phyloP scores from a whole-genome alignment of 2,329 filamentous ascomycete genomes.

The Colletotrichum magnum region DNA sequence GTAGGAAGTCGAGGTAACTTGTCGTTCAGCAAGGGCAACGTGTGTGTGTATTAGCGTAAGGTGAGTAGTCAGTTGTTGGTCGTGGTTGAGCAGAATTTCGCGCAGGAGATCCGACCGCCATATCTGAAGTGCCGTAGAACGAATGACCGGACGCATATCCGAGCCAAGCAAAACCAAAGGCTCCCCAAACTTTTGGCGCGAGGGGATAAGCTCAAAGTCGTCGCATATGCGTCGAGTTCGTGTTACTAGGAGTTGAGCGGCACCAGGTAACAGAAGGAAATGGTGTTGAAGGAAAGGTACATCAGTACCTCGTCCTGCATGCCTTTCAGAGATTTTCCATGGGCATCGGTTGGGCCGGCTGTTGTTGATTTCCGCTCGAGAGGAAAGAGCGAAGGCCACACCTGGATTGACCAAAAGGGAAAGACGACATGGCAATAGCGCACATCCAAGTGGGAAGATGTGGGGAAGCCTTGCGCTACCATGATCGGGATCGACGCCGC shows the following conservation, averaged over 20 bases:
- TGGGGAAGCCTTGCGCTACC: slow-evolving; percentile 24
- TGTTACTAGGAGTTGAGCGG: no score
- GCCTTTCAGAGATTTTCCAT: slow-evolving; percentile 15
- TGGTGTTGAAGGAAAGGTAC: no score
- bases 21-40: background rate
- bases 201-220: slow-evolving; percentile 9
- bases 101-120: slow-evolving; percentile 28
- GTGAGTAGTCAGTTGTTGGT: background rate
- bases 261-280: no score
- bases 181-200: background rate
- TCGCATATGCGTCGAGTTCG: slow-evolving; percentile 19
- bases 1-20: no score
- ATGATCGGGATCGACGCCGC: slow-evolving; percentile 33
- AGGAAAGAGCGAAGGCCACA: no score
- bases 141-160: slow-evolving; percentile 16
- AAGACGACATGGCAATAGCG: background rate
- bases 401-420: slow-evolving; percentile 10
- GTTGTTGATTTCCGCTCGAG: background rate
- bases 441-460: slow-evolving; percentile 14
- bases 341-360: slow-evolving; percentile 24
- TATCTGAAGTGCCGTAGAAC: slow-evolving; percentile 21
- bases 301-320: no score
- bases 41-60: background rate
- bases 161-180: slow-evolving; percentile 6
- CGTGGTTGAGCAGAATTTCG: slow-evolving; percentile 22